A percentile compares a stretch with the other conserved stretches of the same genome.
Conservation (phyloP, 2,329 filamentous ascomycete genomes). For the Penicillium sp. region DNA sequence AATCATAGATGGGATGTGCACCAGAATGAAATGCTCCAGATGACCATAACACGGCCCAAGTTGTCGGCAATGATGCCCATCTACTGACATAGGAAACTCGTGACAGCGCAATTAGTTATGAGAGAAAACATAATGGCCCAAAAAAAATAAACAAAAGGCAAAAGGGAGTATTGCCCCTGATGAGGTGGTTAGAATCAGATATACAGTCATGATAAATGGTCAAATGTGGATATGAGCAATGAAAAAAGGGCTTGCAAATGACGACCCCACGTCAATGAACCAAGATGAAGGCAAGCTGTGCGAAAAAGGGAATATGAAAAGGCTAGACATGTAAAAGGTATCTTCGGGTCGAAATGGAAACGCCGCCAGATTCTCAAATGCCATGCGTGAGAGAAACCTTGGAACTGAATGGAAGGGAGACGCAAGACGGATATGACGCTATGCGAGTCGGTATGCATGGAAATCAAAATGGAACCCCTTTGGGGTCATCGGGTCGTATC, state of each 20-base stretch:
- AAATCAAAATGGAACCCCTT: slow-evolving; percentile 32
- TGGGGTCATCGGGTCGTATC: slow-evolving; percentile 31
- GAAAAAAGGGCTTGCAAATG: slow-evolving; percentile 11
- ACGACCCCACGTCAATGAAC: slow-evolving; percentile 4
- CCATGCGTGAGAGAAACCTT: slow-evolving; percentile 36
- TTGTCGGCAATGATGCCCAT: slow-evolving; percentile 26
- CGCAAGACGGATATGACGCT: slow-evolving; percentile 36
- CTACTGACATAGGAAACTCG: slow-evolving; percentile 39
- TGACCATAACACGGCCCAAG: slow-evolving; percentile 16
- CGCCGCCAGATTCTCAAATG: slow-evolving; percentile 40
- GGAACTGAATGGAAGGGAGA: slow-evolving; percentile 26
- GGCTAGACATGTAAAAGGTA: slow-evolving; percentile 38
- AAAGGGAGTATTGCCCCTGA: slow-evolving; percentile 9
- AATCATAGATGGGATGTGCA: slow-evolving; percentile 21
- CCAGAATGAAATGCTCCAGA: slow-evolving; percentile 24
- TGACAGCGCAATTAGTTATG: slow-evolving; percentile 27
- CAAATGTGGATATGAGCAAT: slow-evolving; percentile 11
- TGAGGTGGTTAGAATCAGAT: slow-evolving; percentile 19
- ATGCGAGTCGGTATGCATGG: slow-evolving; percentile 39
- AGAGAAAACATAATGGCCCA: slow-evolving; percentile 12
- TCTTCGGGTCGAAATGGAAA: slow-evolving; percentile 38
- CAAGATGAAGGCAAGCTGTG: slow-evolving; percentile 12
- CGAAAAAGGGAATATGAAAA: slow-evolving; percentile 13
- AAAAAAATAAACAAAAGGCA: slow-evolving; percentile 12
- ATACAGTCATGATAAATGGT: slow-evolving; percentile 25